Conservation (phyloP, 345 rosid species). For the Sapria himalayana region DNA sequence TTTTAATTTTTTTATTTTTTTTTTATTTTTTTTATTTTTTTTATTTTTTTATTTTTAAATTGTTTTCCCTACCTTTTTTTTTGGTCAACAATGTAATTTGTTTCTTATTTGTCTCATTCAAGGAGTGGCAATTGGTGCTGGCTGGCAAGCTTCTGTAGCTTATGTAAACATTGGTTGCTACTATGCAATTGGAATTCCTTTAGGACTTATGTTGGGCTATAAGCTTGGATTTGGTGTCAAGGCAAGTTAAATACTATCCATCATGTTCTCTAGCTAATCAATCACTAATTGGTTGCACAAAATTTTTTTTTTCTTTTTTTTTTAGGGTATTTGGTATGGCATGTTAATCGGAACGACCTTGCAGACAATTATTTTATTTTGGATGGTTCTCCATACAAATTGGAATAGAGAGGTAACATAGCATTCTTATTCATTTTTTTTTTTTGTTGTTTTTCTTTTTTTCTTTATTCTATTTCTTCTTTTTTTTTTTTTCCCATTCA, state of each 20-base stretch:
- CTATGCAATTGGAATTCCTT: slow-evolving; percentile 35
- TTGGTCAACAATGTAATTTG: no score
- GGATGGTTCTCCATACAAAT: slow-evolving; percentile 10
- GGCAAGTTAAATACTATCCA: slow-evolving; percentile 12
- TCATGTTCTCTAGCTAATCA: background rate
- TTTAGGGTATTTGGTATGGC: slow-evolving; percentile 8
- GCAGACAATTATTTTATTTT: slow-evolving; percentile 10
- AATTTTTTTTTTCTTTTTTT: background rate
- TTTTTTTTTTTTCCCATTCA: background rate
- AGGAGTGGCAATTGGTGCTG: slow-evolving; percentile 54
- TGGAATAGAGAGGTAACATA: slow-evolving; percentile 14
- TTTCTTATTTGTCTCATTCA: no score
- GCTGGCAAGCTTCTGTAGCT: slow-evolving; percentile 53
- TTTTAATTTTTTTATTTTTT: background rate
- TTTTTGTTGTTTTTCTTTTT: no score
- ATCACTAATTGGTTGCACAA: background rate
- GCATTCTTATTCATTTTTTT: no score
- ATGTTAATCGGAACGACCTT: slow-evolving; percentile 10
- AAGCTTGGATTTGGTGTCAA: slow-evolving; percentile 23
- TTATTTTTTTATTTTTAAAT: no score
- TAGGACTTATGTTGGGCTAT: slow-evolving; percentile 39
- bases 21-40: background rate
- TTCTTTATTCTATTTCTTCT: no score
- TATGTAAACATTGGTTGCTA: slow-evolving; percentile 50
- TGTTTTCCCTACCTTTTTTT: no score